Conservation (phyloP, 1,139 yeast genomes). For the Protomyces inundatus region DNA sequence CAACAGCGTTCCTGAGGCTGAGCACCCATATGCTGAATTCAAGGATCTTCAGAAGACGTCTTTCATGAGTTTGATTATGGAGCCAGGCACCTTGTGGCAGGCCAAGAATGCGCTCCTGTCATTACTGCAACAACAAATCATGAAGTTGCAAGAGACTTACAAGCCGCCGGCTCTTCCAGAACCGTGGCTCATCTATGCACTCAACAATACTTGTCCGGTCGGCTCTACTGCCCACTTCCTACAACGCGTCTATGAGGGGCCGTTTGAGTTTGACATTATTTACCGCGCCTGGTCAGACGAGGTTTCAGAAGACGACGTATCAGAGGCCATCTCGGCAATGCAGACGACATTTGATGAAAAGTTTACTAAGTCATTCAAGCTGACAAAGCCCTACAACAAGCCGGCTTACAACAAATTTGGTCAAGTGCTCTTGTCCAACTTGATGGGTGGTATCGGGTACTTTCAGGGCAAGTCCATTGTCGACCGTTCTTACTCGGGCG, state of each 20-base stretch:
- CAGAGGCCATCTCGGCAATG: conserved; percentile 32
- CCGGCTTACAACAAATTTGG: conserved; percentile 56
- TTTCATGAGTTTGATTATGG: conserved; percentile 55
- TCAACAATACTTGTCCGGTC: conserved; percentile 57
- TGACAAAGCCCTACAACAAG: conserved; percentile 53
- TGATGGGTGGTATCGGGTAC: conserved; percentile 85
- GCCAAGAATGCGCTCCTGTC: conserved; percentile 73
- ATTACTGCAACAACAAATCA: conserved; percentile 61
- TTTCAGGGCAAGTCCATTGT: conserved; percentile 83
- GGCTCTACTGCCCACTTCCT: conserved; percentile 74
- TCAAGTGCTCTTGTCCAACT: conserved; percentile 69
- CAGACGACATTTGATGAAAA: conserved; percentile 46
- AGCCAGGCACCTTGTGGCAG: conserved; percentile 70
- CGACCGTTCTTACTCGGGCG: conserved; percentile 63
- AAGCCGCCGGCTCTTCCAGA: conserved; percentile 41
- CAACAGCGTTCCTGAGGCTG: conserved; percentile 36
- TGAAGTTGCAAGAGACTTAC: conserved; percentile 44
- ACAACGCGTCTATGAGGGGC: conserved; percentile 69
- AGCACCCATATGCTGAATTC: conserved; percentile 36
- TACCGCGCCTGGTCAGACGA: conserved; percentile 43
- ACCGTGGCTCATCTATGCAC: conserved; percentile 44
- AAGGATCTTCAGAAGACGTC: conserved; percentile 53
- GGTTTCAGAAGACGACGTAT: conserved; percentile 9
- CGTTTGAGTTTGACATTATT: conserved; percentile 64
- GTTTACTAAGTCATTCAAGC: conserved; percentile 52